A percentile compares a stretch with the other conserved stretches of the same genome.
Conservation (phyloP, 1,284 basidiomycete genomes). For the Trichosporon ovoides region DNA sequence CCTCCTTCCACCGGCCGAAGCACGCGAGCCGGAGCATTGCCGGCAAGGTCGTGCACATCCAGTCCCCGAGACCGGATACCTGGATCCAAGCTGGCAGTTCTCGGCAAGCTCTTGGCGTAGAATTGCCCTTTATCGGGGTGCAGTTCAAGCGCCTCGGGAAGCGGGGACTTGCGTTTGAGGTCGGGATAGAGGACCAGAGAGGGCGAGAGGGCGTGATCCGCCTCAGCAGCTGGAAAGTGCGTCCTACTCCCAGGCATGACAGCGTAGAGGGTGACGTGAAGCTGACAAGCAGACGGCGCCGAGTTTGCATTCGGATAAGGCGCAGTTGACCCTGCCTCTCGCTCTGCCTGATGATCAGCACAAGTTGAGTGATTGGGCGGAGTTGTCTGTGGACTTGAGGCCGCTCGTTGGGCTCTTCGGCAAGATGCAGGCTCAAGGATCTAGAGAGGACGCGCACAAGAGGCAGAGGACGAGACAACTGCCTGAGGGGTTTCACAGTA, state of each 20-base stretch:
- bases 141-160: conserved; percentile 64
- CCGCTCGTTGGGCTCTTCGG: conserved; percentile 60
- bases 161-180: conserved; percentile 65
- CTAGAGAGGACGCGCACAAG: background rate
- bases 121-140: conserved; percentile 66
- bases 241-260: conserved; percentile 13
- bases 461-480: background rate
- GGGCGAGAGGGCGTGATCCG: conserved; percentile 61
- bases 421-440: background rate
- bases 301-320: conserved; percentile 51
- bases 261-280: background rate
- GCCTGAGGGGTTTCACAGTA: background rate
- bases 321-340: conserved; percentile 68
- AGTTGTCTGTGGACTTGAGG: conserved; percentile 60
- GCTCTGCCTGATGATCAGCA: conserved; percentile 57
- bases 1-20: conserved; percentile 39
- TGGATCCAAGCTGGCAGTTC: conserved; percentile 59
- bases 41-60: conserved; percentile 68
- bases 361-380: conserved; percentile 69
- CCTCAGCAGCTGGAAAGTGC: conserved; percentile 75
- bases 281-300: conserved; percentile 54
- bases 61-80: conserved; percentile 65
- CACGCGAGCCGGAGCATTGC: conserved; percentile 47
- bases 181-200: conserved; percentile 63
- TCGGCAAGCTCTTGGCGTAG: conserved; percentile 56